phyloP scores from a whole-genome alignment of 2,329 filamentous ascomycete species.

The Botrytis squamosa region DNA sequence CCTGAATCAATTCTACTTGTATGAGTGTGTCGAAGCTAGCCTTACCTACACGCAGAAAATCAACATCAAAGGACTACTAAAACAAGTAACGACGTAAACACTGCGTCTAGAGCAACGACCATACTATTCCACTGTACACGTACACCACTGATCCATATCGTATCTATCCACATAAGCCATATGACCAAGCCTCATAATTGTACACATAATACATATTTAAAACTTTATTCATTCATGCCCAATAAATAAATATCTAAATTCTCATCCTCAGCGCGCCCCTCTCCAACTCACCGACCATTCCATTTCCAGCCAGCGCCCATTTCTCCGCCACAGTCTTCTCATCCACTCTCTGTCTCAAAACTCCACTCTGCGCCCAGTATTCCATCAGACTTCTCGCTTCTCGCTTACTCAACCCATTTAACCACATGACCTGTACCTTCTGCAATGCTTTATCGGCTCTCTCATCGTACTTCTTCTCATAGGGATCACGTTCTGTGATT shows the following conservation, averaged over 20 bases:
- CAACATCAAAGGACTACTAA: not conserved
- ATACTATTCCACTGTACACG: not conserved
- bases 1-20: no score
- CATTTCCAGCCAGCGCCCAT: conserved; percentile 79
- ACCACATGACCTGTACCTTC: conserved; percentile 51
- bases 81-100: not conserved
- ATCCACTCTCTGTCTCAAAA: conserved; percentile 69
- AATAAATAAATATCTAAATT: conserved; percentile 27
- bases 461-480: conserved; percentile 55
- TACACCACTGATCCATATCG: not conserved
- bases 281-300: conserved; percentile 84
- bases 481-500: conserved; percentile 51
- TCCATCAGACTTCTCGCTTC: conserved; percentile 83
- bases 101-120: not conserved
- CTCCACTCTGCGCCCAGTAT: conserved; percentile 86
- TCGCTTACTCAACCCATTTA: conserved; percentile 66
- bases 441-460: conserved; percentile 54
- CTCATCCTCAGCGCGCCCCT: conserved; percentile 52
- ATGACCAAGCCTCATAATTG: not conserved
- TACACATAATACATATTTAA: not conserved
- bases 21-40: not conserved
- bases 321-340: conserved; percentile 73
- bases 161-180: not conserved
- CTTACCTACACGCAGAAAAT: not conserved
- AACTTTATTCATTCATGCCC: not conserved